phyloP scores from a whole-genome alignment of 352 stramenopile genomes.

The Phytophthora ramorum region DNA sequence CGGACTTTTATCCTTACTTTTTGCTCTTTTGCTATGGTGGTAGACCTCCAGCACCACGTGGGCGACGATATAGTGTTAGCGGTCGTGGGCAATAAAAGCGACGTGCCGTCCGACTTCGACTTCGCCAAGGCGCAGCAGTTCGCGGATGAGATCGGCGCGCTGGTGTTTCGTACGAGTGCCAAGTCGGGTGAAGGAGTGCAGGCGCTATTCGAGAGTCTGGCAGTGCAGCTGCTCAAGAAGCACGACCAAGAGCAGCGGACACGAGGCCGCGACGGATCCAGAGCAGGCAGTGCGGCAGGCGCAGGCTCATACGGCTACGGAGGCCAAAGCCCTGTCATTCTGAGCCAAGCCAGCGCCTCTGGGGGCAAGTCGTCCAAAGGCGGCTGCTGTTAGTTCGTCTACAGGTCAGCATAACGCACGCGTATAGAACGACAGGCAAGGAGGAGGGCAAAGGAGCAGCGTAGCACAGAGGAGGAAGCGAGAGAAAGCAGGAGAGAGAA shows the following conservation, averaged over 20 bases:
- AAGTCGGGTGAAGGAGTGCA: constrained; percentile 84
- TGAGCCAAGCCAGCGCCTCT: constrained; percentile 34
- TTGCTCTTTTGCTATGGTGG: constrained; percentile 6
- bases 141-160: constrained; percentile 80
- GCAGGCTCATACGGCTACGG: constrained; percentile 36
- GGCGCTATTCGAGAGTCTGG: constrained; percentile 78
- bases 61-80: constrained; percentile 83
- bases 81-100: constrained; percentile 87
- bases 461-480: constrained; percentile 4
- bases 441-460: neutral
- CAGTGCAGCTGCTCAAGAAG: constrained; percentile 76
- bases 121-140: constrained; percentile 78
- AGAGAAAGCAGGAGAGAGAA: constrained; percentile 4
- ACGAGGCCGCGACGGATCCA: constrained; percentile 57
- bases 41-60: constrained; percentile 83
- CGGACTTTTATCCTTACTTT: neutral
- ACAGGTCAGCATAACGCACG: constrained; percentile 6
- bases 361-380: constrained; percentile 39
- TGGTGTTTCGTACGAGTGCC: constrained; percentile 83
- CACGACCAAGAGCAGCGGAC: constrained; percentile 69
- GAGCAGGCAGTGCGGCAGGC: constrained; percentile 30
- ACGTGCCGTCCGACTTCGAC: constrained; percentile 69
- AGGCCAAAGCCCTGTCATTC: constrained; percentile 44
- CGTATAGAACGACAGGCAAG: constrained; percentile 16
- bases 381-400: constrained; percentile 43